phyloP scores from a whole-genome alignment of 2,329 filamentous ascomycete species.

The Bipolaris oryzae region DNA sequence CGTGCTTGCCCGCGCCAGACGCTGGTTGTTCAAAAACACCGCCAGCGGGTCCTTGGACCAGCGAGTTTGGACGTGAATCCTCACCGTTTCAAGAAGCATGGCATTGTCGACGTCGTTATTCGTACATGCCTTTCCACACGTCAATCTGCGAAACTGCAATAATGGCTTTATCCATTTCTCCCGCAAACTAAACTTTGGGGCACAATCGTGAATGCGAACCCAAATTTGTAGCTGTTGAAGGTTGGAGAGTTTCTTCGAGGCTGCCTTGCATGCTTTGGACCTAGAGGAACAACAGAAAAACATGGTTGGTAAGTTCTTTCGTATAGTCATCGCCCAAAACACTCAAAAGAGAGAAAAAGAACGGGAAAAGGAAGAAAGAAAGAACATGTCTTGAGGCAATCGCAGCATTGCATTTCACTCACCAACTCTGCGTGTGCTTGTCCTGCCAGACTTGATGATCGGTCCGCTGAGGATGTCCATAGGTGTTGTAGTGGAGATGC shows the following conservation, averaged over 20 bases:
- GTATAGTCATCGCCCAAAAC: not conserved
- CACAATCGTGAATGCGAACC: slow-evolving; percentile 23
- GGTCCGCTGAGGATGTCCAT: slow-evolving; percentile 26
- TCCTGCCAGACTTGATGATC: slow-evolving; percentile 29
- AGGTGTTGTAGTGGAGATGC: slow-evolving; percentile 39
- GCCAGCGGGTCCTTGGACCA: not conserved
- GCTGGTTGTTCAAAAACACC: slow-evolving; percentile 12
- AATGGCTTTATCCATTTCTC: slow-evolving; percentile 38
- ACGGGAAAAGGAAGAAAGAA: not conserved
- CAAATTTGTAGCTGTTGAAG: slow-evolving; percentile 33
- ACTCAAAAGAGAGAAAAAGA: not conserved
- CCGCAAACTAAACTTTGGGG: slow-evolving; percentile 29
- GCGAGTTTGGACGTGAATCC: slow-evolving; percentile 20
- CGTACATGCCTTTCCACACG: not conserved
- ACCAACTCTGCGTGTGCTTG: slow-evolving; percentile 35
- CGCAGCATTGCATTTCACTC: not conserved
- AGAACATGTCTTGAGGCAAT: not conserved
- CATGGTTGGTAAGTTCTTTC: not conserved
- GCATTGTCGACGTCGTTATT: not conserved
- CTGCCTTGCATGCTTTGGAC: slow-evolving; percentile 23
- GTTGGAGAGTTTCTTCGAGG: slow-evolving; percentile 26
- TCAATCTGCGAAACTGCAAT: slow-evolving; percentile 34
- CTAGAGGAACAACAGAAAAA: not conserved
- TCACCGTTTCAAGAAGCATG: slow-evolving; percentile 14
- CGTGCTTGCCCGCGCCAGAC: slow-evolving; percentile 20